Evolutionary conservation across 495 filamentous ascomycete genomes (phyloP).

Genomic region (Schizothecium vesticola): DNA sequence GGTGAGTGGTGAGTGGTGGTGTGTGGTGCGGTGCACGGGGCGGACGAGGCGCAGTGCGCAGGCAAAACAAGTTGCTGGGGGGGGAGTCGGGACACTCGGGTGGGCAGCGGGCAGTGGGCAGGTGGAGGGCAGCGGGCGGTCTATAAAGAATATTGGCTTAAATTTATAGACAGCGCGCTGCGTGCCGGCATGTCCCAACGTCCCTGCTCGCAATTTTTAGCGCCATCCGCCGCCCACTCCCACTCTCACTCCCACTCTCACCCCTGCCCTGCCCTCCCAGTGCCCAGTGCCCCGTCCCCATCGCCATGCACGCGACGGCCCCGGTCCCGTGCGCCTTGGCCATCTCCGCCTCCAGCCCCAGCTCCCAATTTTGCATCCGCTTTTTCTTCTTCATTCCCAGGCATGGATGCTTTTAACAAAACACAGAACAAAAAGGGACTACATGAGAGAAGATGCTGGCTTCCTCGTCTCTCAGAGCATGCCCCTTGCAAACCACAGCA

Average conservation of each 20-base stretch:
- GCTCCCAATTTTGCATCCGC: neutral
- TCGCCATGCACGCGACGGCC: neutral
- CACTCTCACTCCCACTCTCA: conserved; percentile 28
- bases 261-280: conserved; percentile 10
- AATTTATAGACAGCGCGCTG: conserved; percentile 36
- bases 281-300: conserved; percentile 16
- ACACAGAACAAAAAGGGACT: neutral
- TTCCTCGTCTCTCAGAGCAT: neutral
- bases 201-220: conserved; percentile 30
- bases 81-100: conserved; percentile 26
- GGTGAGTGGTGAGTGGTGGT: neutral
- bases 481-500: neutral
- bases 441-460: neutral
- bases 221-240: conserved; percentile 26
- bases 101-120: conserved; percentile 27
- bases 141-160: conserved; percentile 39
- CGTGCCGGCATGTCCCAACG: conserved; percentile 22
- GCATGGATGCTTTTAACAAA: neutral
- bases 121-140: conserved; percentile 32
- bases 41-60: conserved; percentile 20
- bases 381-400: neutral
- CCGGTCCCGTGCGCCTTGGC: neutral
- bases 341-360: neutral
- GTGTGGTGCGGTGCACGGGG: conserved; percentile 4
- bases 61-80: conserved; percentile 22